Conservation (phyloP, 345 rosid species). For the Trapa incisa region DNA sequence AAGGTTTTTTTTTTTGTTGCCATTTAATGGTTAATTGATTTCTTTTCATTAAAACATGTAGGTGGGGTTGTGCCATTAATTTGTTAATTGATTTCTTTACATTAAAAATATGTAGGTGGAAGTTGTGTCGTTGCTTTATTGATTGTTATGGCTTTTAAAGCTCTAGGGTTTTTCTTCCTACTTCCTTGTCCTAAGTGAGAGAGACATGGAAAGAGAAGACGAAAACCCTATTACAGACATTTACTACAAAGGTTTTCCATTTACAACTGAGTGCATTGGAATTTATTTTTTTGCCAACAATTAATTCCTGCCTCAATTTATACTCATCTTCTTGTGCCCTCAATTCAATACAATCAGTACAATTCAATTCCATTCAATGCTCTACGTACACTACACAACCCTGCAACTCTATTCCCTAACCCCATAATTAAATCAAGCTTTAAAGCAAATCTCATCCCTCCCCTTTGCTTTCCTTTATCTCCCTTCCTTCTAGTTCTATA, state of each 20-base stretch:
- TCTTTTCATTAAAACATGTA: constrained; percentile 38
- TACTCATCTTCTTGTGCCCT: constrained; percentile 32
- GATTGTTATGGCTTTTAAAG: background rate
- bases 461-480: constrained; percentile 12
- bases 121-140: no score
- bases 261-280: constrained; percentile 16
- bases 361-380: constrained; percentile 24
- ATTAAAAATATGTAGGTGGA: no score
- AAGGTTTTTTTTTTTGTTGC: constrained; percentile 32
- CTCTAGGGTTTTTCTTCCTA: background rate
- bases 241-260: constrained; percentile 23
- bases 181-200: background rate
- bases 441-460: constrained; percentile 39
- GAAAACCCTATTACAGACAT: background rate
- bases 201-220: background rate
- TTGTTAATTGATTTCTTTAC: background rate
- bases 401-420: constrained; percentile 32
- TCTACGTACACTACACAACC: constrained; percentile 2
- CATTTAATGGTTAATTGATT: constrained; percentile 47
- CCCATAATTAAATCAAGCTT: constrained; percentile 62
- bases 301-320: constrained; percentile 45
- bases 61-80: constrained; percentile 22
- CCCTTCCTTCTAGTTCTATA: constrained; percentile 17
- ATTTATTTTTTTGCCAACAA: constrained; percentile 21
- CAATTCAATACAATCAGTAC: constrained; percentile 29